phyloP scores from a whole-genome alignment of 108 stramenopile genomes.

The Pseudonitzschia pungens region DNA sequence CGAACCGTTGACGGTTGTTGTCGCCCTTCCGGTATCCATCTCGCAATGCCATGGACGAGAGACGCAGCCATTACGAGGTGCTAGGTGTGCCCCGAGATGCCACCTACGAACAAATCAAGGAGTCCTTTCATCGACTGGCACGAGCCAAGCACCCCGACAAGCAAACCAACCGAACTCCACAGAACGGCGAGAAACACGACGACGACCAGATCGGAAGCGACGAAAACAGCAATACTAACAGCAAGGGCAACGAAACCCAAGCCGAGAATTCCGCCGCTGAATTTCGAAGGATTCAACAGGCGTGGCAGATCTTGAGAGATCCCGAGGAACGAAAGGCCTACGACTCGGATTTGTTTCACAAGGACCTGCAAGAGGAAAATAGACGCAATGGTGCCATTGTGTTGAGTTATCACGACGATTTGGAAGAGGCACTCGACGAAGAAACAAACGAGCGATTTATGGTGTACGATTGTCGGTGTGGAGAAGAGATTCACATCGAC shows the following conservation, averaged over 20 bases:
- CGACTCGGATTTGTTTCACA: constrained; percentile 51
- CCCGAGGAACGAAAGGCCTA: constrained; percentile 43
- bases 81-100: constrained; percentile 65
- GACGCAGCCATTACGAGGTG: constrained; percentile 67
- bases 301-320: constrained; percentile 66
- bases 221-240: background rate
- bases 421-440: constrained; percentile 51
- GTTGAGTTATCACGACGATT: constrained; percentile 46
- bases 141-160: constrained; percentile 67
- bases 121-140: constrained; percentile 61
- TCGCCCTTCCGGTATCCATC: background rate
- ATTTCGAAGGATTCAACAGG: constrained; percentile 69
- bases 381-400: constrained; percentile 36
- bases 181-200: too few relatives aligned
- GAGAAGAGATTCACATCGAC: constrained; percentile 46
- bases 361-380: constrained; percentile 29
- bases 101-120: constrained; percentile 67
- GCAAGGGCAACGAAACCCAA: background rate
- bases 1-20: background rate
- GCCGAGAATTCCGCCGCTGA: constrained; percentile 7
- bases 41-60: constrained; percentile 1
- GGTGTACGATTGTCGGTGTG: constrained; percentile 71
- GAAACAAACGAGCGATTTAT: constrained; percentile 48
- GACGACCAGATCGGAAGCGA: constrained; percentile 30
- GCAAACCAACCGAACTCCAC: background rate